Base-by-base conservation (phyloP, 331 rosid species). In the Malus hybrid region DNA sequence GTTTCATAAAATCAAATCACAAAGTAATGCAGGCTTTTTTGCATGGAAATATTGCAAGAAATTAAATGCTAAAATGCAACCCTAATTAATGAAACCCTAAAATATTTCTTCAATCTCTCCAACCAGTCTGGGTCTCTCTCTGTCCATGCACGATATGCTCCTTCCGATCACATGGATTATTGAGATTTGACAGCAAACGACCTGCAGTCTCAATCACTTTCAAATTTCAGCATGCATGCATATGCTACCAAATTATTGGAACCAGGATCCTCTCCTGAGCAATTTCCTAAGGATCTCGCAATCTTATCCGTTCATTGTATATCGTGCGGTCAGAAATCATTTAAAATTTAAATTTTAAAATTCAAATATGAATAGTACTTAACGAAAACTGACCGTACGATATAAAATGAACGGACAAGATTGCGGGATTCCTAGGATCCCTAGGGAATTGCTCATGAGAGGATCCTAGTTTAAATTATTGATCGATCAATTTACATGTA, bases 91-190 rank as follows among this genome's bases (percentile, higher is more conserved):
- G 28, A 24, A 31, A 31, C 28, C 19, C 56, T 36, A 48, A 69
- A 74, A 32, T 16, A 20, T 5, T 29, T 11, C 10, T 27, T 10
- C 69, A 32, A 16, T 7, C 19, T 65, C 44, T 52, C 20, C 69
- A 54, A 11, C 6, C 20, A 22, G 19, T 18, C 14, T 34, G 76
- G 66, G 52, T 22, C 6, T 32, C 28, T 70, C 44, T 73, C 56
- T 15, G n/a, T 13, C 39, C 27, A 5, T 34, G 16, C 2, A 15
- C 42, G 76, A 73, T 57, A 8, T 12, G 7, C 74, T 44, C 36
- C 54, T 50, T 73, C 34, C 67, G 46, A 39, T 31, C 81, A 81
- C 84, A 60, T 81, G 84, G 69, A 73, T 24, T 32, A 5, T 65
- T 19, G 7, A 18, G 8, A 32, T 14, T 31, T 61, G 69, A 74